A percentile compares a stretch with the other conserved stretches of the same genome.
Conservation (phyloP, 2,329 filamentous ascomycete species). For the Aureobasidium pullulans region DNA sequence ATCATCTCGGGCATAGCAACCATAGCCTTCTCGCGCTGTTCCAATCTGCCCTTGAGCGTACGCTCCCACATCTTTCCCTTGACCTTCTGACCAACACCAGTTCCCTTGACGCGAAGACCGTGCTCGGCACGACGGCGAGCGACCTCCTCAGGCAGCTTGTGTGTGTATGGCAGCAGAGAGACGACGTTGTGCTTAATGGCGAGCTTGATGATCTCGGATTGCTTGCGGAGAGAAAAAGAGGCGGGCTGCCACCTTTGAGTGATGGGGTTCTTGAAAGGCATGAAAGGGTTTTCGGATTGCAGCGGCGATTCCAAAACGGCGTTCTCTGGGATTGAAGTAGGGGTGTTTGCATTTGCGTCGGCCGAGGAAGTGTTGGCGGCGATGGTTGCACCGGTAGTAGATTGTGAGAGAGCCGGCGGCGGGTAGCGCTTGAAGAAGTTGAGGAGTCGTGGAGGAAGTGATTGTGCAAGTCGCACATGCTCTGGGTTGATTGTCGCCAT, state of each 20-base stretch:
- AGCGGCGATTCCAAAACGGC: constrained; percentile 22
- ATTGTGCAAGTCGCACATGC: constrained; percentile 48
- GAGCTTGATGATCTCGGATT: constrained; percentile 86
- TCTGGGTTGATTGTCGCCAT: constrained; percentile 19
- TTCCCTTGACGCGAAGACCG: constrained; percentile 81
- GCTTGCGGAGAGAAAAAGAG: constrained; percentile 72
- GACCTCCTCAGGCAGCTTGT: constrained; percentile 47
- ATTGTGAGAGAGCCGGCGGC: constrained; percentile 48
- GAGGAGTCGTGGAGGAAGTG: constrained; percentile 68
- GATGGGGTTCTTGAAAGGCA: constrained; percentile 65
- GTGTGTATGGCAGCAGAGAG: constrained; percentile 26
- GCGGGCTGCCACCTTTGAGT: constrained; percentile 82
- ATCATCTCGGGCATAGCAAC: constrained; percentile 83
- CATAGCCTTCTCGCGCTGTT: constrained; percentile 16
- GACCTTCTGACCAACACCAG: constrained; percentile 76
- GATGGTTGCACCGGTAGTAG: constrained; percentile 20
- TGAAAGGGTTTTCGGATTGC: constrained; percentile 64
- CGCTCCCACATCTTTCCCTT: constrained; percentile 95
- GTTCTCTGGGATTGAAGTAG: constrained; percentile 34
- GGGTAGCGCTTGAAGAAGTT: constrained; percentile 89
- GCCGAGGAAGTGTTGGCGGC: constrained; percentile 36
- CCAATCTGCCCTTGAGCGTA: constrained; percentile 64
- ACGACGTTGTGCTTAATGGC: constrained; percentile 51
- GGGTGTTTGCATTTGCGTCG: constrained; percentile 28
- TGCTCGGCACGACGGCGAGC: constrained; percentile 67